Evolutionary conservation across 306 rosid species (phyloP).

Genomic region (Castanea crenata): DNA sequence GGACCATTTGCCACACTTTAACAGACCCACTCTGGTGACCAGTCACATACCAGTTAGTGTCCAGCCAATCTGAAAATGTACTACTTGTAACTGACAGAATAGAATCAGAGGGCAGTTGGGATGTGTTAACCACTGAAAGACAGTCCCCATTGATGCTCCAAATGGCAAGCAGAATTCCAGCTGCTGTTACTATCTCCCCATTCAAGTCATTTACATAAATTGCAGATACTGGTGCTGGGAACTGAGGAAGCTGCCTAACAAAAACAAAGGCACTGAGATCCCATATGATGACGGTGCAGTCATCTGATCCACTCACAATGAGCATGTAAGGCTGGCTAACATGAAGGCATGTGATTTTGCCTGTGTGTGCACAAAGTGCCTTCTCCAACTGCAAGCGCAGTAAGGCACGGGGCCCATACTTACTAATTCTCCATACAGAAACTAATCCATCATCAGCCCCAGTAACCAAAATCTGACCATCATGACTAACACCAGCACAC

Average conservation of each 20-base stretch:
- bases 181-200: conserved; percentile 95
- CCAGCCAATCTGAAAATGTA: conserved; percentile 88
- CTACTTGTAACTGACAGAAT: conserved; percentile 87
- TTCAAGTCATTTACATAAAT: conserved; percentile 87
- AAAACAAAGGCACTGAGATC: conserved; percentile 93
- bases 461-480: conserved; percentile 84
- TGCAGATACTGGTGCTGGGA: conserved; percentile 85
- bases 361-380: conserved; percentile 87
- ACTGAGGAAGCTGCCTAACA: conserved; percentile 94
- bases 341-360: conserved; percentile 82
- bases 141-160: conserved; percentile 99
- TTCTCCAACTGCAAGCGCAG: conserved; percentile 82
- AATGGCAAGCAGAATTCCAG: conserved; percentile 88
- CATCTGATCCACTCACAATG: conserved; percentile 94
- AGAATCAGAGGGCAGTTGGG: conserved; percentile 96
- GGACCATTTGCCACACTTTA: conserved; percentile 97
- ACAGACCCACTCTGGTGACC: conserved; percentile 99
- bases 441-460: conserved; percentile 97
- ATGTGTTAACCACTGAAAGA: conserved; percentile 84
- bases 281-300: conserved; percentile 94
- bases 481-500: conserved; percentile 83
- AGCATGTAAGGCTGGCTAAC: conserved; percentile 99
- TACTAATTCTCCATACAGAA: conserved; percentile 85
- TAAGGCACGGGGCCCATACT: conserved; percentile 59
- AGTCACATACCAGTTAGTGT: conserved; percentile 92